Percentiles rank a stretch among this genome's conserved stretches.
Conservation (phyloP, 257 asterid genomes). For the Capsicum pubescens region DNA sequence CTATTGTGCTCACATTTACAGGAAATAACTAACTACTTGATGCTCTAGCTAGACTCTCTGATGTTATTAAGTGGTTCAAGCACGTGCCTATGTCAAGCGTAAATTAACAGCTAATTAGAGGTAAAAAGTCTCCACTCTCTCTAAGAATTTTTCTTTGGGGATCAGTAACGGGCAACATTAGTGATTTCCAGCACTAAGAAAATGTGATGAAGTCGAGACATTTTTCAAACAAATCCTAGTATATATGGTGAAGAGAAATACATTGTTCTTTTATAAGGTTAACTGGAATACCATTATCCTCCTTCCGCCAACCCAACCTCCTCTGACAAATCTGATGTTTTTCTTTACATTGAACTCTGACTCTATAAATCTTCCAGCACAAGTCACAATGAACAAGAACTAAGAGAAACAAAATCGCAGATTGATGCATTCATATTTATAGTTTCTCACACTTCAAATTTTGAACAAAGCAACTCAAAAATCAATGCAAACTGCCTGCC, state of each 20-base stretch:
- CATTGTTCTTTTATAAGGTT: background rate
- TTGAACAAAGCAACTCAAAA: constrained; percentile 9
- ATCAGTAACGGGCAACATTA: background rate
- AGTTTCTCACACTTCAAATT: no score
- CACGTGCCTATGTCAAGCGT: background rate
- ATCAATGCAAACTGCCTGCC: constrained; percentile 11
- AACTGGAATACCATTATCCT: background rate
- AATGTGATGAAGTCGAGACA: background rate
- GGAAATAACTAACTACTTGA: background rate
- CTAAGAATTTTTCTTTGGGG: background rate
- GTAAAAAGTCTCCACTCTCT: background rate
- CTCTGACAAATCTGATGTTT: background rate
- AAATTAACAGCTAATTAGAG: background rate
- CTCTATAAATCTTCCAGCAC: constrained; percentile 2
- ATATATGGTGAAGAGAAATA: background rate
- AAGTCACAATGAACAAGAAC: background rate
- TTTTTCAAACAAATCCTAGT: background rate
- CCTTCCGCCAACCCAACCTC: background rate
- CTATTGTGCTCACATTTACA: background rate
- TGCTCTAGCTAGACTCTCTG: background rate
- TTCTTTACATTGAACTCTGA: background rate
- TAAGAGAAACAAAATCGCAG: background rate
- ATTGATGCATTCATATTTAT: background rate
- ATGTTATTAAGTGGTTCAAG: background rate
- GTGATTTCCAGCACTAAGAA: background rate